Conservation (phyloP, 2,329 filamentous ascomycete species). For the Coccinonectria pachysandricola region DNA sequence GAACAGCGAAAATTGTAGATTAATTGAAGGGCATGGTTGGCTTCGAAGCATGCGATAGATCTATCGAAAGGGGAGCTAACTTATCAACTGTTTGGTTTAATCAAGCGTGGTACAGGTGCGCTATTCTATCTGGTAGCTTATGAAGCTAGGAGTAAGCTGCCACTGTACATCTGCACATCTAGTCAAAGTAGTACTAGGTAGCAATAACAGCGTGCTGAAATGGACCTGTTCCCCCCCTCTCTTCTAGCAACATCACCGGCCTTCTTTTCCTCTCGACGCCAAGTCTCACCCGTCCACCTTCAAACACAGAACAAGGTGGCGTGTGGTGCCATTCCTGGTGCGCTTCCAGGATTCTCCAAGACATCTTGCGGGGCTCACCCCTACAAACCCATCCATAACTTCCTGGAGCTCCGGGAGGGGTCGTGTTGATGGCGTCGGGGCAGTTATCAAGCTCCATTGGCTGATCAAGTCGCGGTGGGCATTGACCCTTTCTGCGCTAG, state of each 20-base stretch:
- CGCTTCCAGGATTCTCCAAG: conserved; percentile 21
- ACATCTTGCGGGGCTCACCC: conserved; percentile 6
- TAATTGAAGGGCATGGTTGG: too few species aligned
- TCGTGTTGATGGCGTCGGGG: conserved; percentile 19
- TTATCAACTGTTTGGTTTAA: too few species aligned
- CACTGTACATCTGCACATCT: too few species aligned
- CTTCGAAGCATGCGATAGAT: too few species aligned
- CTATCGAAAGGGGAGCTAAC: too few species aligned
- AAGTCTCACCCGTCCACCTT: conserved; percentile 4
- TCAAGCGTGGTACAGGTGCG: too few species aligned
- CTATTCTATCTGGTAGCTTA: too few species aligned
- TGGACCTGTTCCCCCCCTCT: conserved; percentile 1
- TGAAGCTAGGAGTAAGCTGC: too few species aligned
- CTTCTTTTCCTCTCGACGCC: not conserved
- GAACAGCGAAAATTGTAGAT: too few species aligned
- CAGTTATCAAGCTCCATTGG: conserved; percentile 17
- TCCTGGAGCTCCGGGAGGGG: conserved; percentile 17
- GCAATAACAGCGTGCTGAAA: too few species aligned
- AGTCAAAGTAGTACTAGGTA: too few species aligned
- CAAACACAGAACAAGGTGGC: conserved; percentile 20
- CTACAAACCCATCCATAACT: conserved; percentile 3
- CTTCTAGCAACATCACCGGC: too few species aligned
- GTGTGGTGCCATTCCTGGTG: conserved; percentile 17
- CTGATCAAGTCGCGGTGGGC: conserved; percentile 13
- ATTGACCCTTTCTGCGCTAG: conserved; percentile 23